A percentile compares a stretch with the other conserved stretches of the same genome.
Conservation (phyloP, 2,329 filamentous ascomycete genomes). For the Pseudocercospora ulei region DNA sequence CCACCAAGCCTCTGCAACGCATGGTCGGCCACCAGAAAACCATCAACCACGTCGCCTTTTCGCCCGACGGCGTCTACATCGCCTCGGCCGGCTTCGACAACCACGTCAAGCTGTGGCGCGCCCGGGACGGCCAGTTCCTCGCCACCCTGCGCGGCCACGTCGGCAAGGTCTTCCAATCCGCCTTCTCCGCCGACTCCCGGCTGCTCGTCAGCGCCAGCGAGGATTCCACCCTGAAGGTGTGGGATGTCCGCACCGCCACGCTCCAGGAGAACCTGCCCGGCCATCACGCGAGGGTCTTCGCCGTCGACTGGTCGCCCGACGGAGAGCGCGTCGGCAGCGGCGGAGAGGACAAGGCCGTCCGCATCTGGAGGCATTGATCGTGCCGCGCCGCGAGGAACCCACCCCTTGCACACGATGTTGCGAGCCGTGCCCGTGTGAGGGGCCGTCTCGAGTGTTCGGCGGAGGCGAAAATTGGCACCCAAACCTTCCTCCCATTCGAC, state of each 20-base stretch:
- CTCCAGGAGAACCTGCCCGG: constrained; percentile 74
- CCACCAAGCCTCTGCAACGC: constrained; percentile 74
- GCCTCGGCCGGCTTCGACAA: constrained; percentile 90
- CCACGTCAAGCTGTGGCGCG: constrained; percentile 85
- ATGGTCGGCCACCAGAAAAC: constrained; percentile 93
- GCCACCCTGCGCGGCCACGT: constrained; percentile 82
- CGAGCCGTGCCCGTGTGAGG: too few species aligned
- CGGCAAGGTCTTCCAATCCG: constrained; percentile 81
- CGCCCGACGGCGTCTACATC: constrained; percentile 76
- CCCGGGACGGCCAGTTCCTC: constrained; percentile 65
- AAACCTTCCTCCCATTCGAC: too few species aligned
- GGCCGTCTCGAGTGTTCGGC: too few species aligned
- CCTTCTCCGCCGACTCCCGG: constrained; percentile 86
- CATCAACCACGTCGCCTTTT: constrained; percentile 92
- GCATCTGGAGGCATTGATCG: constrained; percentile 53
- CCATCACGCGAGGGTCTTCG: constrained; percentile 86
- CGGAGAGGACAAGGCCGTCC: constrained; percentile 74
- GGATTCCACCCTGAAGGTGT: constrained; percentile 89
- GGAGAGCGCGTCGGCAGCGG: constrained; percentile 82
- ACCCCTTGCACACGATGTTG: too few species aligned
- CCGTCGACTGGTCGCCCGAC: constrained; percentile 89
- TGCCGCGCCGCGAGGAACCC: too few species aligned
- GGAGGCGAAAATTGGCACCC: too few species aligned
- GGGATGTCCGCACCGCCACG: constrained; percentile 80
- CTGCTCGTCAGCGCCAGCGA: constrained; percentile 78